Base-by-base conservation (phyloP, 108 stramenopile genomes). In the Fistulifera pelliculosa region DNA sequence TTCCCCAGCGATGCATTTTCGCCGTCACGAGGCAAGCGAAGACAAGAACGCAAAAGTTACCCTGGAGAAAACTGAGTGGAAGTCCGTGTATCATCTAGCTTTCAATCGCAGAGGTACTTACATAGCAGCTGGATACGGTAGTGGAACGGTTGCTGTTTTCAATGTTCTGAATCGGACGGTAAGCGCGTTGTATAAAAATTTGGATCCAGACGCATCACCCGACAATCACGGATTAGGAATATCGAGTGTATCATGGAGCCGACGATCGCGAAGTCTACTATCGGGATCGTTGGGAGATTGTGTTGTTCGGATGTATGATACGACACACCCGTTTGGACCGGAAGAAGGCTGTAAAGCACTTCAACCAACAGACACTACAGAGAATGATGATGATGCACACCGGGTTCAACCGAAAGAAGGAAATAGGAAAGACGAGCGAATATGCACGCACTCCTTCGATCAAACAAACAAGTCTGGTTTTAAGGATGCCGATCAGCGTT, bases 71-170 rank as follows among this genome's bases (percentile, higher is more conserved):
- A 53, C 57, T 16, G 72, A 78, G 39, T 82, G 75, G 79, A 74
- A 69, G 35, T 66, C 79, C 10, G 82, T 79, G 53, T 76, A 79
- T 60, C 55, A 69, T 35, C 70, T 85, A 0, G 62, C 77, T 2
- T 85, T 81, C 64, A 80, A 85, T 65, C 69, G 75, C 3, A 74
- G 83, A 0, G 88, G 88, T 40, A 65, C 77, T 0, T 81, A 71
- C 47, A 40, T 85, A 2, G 79, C 84, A 23, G 75, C 73, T 18
- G 84, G 80, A 47, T 85, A 90, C 58, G 78, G 66, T n/a, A 76
- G 68, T 52, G 88, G 84, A 10, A 61, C 73, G 14, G 70, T 90
- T 0, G 62, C 69, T 5, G 57, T 78, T 10, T 77, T 73, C 64
- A 77, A 78, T 38, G 68, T 74, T 27, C 15, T 70, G 39, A 79